These are phyloP conservation scores for Ilex aquifolium DNA, from an alignment of 257 asterid species.

Conservation along the genomic window DNA sequence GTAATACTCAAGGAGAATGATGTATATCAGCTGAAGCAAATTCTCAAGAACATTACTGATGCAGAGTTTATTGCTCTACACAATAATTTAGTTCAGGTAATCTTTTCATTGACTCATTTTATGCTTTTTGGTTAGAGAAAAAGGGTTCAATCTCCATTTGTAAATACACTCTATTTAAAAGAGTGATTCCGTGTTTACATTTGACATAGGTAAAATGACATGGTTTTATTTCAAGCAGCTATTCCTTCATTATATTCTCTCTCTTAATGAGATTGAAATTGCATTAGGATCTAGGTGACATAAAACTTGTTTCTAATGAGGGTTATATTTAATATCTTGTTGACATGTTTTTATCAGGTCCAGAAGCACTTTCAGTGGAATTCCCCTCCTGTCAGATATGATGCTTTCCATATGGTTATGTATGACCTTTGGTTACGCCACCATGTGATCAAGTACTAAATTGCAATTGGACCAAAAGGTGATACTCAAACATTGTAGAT, in stretches of 20 bases:
- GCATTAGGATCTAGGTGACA: neutral
- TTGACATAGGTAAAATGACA: too few relatives aligned
- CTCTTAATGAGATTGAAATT: too few relatives aligned
- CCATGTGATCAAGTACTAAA: slow-evolving; percentile 75
- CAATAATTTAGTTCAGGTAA: slow-evolving; percentile 87
- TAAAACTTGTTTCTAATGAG: neutral
- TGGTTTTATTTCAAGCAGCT: neutral
- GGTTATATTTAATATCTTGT: neutral
- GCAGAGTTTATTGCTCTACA: slow-evolving; percentile 71
- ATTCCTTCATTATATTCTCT: too few relatives aligned
- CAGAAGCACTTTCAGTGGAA: slow-evolving; percentile 97
- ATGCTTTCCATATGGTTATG: slow-evolving; percentile 95
- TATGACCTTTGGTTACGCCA: slow-evolving; percentile 96
- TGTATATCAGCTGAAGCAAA: slow-evolving; percentile 85
- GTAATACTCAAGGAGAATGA: slow-evolving; percentile 81
- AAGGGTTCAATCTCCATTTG: too few relatives aligned
- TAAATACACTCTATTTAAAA: too few relatives aligned
- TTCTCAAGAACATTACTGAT: slow-evolving; percentile 70
- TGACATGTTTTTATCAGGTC: slow-evolving; percentile 38
- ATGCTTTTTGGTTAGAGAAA: neutral
- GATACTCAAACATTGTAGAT: slow-evolving; percentile 33
- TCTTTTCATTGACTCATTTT: neutral
- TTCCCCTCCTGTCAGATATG: slow-evolving; percentile 63
- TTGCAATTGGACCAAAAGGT: slow-evolving; percentile 5
- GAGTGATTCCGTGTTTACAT: too few relatives aligned